These are phyloP conservation scores for Fusarium clavum DNA, from an alignment of 2,329 filamentous ascomycete species.

Conservation along the genomic window DNA sequence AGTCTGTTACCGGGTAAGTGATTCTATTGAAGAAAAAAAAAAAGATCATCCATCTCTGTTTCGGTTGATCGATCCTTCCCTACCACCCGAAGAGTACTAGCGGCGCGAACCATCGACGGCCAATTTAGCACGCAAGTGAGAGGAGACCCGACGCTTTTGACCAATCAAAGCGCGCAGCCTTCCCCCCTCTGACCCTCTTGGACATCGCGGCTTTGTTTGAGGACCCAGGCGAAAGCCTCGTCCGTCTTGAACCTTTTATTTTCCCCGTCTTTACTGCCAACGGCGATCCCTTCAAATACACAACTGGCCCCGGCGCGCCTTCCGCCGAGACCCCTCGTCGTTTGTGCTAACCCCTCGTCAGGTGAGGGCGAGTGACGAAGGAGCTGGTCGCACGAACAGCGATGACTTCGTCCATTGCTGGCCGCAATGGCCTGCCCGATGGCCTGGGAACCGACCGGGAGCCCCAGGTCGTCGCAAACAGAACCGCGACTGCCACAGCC, in stretches of 20 bases:
- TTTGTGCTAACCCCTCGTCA: slow-evolving; percentile 34
- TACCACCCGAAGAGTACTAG: slow-evolving; percentile 29
- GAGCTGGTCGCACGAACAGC: slow-evolving; percentile 66
- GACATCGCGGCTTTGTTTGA: slow-evolving; percentile 48
- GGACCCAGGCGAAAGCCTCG: slow-evolving; percentile 46
- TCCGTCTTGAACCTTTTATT: slow-evolving; percentile 46
- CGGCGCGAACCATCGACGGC: slow-evolving; percentile 33
- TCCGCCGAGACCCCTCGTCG: slow-evolving; percentile 37
- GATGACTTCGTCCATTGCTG: slow-evolving; percentile 70
- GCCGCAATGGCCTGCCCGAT: slow-evolving; percentile 49
- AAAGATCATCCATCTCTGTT: slow-evolving; percentile 15
- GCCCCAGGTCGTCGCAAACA: slow-evolving; percentile 40
- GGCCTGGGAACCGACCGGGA: slow-evolving; percentile 39
- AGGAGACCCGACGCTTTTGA: slow-evolving; percentile 36
- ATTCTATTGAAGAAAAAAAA: background rate
- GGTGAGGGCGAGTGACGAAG: slow-evolving; percentile 59
- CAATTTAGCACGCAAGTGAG: slow-evolving; percentile 35
- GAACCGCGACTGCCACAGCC: slow-evolving; percentile 19
- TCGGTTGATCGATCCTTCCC: slow-evolving; percentile 19
- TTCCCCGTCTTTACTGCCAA: slow-evolving; percentile 40
- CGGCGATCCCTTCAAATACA: slow-evolving; percentile 33
- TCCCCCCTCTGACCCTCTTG: slow-evolving; percentile 41
- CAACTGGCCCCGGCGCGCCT: slow-evolving; percentile 33
- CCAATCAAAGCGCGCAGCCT: slow-evolving; percentile 44
- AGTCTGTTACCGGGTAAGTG: slow-evolving; percentile 1